These are phyloP conservation scores for Pneumocystis murina DNA, from an alignment of 1,139 yeast species.

Conservation along the genomic window DNA sequence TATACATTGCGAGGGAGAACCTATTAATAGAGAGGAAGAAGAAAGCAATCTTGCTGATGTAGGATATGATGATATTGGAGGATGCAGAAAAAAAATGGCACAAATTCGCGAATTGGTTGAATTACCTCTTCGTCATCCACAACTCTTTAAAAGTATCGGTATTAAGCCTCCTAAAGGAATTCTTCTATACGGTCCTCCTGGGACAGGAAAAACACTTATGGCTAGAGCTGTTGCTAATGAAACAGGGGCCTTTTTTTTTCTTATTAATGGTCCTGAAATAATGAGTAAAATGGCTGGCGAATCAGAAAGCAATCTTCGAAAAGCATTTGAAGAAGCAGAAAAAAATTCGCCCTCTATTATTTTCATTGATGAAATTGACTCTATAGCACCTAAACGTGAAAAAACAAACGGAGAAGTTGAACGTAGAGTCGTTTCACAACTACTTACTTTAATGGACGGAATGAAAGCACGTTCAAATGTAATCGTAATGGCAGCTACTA, in stretches of 20 bases:
- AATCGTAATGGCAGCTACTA: constrained; percentile 90
- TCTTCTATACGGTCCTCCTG: constrained; percentile 96
- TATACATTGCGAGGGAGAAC: constrained; percentile 98
- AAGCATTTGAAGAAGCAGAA: constrained; percentile 98
- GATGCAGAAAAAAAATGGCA: constrained; percentile 97
- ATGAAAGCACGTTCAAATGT: constrained; percentile 97
- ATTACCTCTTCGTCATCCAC: constrained; percentile 93
- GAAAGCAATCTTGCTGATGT: constrained; percentile 91
- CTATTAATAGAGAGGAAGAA: constrained; percentile 97
- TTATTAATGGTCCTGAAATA: constrained; percentile 98
- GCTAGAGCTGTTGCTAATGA: constrained; percentile 99
- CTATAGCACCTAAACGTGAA: constrained; percentile 99
- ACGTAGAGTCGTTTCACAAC: constrained; percentile 95
- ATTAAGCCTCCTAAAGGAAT: constrained; percentile 96
- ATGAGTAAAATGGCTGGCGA: constrained; percentile 99
- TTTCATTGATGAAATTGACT: constrained; percentile 95
- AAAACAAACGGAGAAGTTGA: constrained; percentile 98
- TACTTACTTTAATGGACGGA: constrained; percentile 96
- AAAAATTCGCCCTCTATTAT: constrained; percentile 95
- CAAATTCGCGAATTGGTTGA: constrained; percentile 95
- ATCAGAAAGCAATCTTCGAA: constrained; percentile 90
- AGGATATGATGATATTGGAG: constrained; percentile 98
- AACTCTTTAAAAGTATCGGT: constrained; percentile 89
- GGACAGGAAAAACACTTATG: constrained; percentile 98
- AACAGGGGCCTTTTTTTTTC: constrained; percentile 95